Base-by-base conservation (phyloP, 306 rosid genomes). In the Gastrolobium bilobum region DNA sequence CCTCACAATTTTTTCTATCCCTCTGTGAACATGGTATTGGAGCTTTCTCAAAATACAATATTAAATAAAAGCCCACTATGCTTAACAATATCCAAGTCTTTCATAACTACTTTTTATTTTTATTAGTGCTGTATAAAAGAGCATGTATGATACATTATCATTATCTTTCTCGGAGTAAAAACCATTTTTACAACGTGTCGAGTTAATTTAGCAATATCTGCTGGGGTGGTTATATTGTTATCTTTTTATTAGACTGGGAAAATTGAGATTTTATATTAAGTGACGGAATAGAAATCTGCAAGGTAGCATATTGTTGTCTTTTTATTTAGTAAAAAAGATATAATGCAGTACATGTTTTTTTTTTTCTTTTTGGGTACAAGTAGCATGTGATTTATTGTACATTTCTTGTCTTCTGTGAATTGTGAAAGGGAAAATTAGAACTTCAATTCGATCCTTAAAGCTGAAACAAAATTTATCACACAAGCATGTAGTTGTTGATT, bases 271-370 rank as follows among this genome's bases (percentile, higher is more conserved):
- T 68, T 56, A 43, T 29, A 44, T 56, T 50, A 52, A 61, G 35
- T 70, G 75, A 65, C 52, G n/a, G 11, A 64, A 10, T 39, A 35
- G 37, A 13, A 46, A 72, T 59, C 38, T 54, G 63, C 31, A 20
- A 42, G 42, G 26, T 60, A 38, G 14, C 15, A 50, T 79, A n/a
- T 59, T 35, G 31, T 15, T 53, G 53, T 56, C 46, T 35, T 68
- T 42, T 47, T 51, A 60, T 72, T 63, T 72, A 7, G 33, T 72
- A 38, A 53, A 48, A 33, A 29, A 31, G 51, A 80, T 34, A 73
- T 20, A 73, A 43, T 54, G 76, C 46, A 61, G 53, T 58, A 26
- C 66, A 31, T 30, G 48, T 3, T 64, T 10, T 54, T 67, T 67
- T 65, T n/a, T 30, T 47, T 20, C 26, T 20, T 3, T 34, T 0